A percentile compares a stretch with the other conserved stretches of the same genome.
Conservation (phyloP, 257 asterid species). For the Penstemon newberryi region DNA sequence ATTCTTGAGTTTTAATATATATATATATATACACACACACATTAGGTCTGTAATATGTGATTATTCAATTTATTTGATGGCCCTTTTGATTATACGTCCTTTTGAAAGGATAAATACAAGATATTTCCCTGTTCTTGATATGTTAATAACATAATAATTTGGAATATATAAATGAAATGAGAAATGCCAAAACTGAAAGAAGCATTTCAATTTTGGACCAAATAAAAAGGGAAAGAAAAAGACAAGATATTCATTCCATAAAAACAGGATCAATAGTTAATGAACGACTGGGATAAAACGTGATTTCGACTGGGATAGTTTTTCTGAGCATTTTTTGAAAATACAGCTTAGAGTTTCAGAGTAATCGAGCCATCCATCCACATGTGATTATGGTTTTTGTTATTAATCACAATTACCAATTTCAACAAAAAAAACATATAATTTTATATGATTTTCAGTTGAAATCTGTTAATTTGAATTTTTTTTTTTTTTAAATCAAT, state of each 20-base stretch:
- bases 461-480: neutral
- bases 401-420: slow-evolving; percentile 11
- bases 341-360: slow-evolving; percentile 35
- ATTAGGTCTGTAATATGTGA: too few species aligned
- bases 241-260: slow-evolving; percentile 30
- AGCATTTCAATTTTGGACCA: slow-evolving; percentile 28
- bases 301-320: slow-evolving; percentile 15
- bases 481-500: neutral
- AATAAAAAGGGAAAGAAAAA: slow-evolving; percentile 35
- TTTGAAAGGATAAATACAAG: neutral
- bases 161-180: too few species aligned
- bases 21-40: too few species aligned
- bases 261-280: slow-evolving; percentile 30
- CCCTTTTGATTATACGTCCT: neutral
- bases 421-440: slow-evolving; percentile 2
- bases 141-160: neutral
- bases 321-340: slow-evolving; percentile 32
- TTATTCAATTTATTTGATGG: neutral
- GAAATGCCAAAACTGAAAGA: slow-evolving; percentile 31
- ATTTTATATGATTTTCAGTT: too few species aligned
- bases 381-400: slow-evolving; percentile 24
- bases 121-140: neutral
- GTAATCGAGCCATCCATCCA: slow-evolving; percentile 22
- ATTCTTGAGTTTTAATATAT: too few species aligned
- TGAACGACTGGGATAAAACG: slow-evolving; percentile 26